Percentiles rank a stretch among this genome's conserved stretches.
Conservation (phyloP, 148 eudicot genomes). For the Drosera capensis region DNA sequence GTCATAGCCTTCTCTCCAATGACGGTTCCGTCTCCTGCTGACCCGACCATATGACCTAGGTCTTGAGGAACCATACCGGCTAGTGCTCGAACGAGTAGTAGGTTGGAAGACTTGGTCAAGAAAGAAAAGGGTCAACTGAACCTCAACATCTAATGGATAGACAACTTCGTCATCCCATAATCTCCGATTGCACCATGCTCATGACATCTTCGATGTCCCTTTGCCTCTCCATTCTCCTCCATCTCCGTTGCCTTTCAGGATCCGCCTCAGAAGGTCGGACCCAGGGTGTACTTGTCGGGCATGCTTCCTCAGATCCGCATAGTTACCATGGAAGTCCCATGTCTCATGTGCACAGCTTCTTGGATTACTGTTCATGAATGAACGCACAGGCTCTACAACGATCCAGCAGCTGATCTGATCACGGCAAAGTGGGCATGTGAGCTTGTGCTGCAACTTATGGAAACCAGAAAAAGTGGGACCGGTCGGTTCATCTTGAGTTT, state of each 20-base stretch:
- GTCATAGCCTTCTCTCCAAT: constrained; percentile 61
- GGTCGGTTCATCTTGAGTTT: constrained; percentile 17
- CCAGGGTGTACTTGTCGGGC: constrained; percentile 66
- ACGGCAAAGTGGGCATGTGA: constrained; percentile 83
- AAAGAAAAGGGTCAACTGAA: constrained; percentile 46
- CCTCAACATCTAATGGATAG: constrained; percentile 37
- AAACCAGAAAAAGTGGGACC: constrained; percentile 20
- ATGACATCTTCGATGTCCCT: constrained; percentile 73
- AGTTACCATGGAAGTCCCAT: constrained; percentile 65
- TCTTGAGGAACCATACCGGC: constrained; percentile 45
- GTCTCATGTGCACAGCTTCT: constrained; percentile 81
- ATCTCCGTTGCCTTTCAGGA: constrained; percentile 59
- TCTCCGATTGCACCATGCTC: constrained; percentile 65
- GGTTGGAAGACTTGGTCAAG: constrained; percentile 44
- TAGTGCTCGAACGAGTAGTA: constrained; percentile 27
- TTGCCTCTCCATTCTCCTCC: constrained; percentile 80
- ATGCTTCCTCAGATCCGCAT: constrained; percentile 69
- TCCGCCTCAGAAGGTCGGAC: constrained; percentile 71
- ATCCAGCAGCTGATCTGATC: constrained; percentile 63
- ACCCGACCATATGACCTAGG: constrained; percentile 29
- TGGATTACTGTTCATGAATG: constrained; percentile 59
- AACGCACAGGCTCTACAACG: constrained; percentile 67
- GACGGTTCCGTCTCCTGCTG: constrained; percentile 44
- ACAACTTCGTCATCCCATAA: constrained; percentile 32
- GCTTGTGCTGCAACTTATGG: constrained; percentile 28